These are phyloP conservation scores for Linum trigynum DNA, from an alignment of 345 rosid genomes.

Conservation along the genomic window DNA sequence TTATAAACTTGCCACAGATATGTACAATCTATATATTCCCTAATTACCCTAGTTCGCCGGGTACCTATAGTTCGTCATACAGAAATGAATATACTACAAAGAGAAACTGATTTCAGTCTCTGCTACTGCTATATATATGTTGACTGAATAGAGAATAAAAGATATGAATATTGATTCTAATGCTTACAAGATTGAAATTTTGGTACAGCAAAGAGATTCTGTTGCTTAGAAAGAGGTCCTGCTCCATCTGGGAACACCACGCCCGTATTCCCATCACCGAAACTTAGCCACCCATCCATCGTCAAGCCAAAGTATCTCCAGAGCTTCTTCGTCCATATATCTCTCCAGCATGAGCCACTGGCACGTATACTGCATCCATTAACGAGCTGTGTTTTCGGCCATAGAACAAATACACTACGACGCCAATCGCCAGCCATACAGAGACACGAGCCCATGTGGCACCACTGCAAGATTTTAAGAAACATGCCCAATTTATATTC, in stretches of 20 bases:
- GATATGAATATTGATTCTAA: background rate
- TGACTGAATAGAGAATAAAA: too few species aligned
- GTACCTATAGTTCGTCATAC: too few species aligned
- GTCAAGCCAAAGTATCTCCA: slow-evolving; percentile 22
- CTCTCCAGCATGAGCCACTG: slow-evolving; percentile 50
- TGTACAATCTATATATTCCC: too few species aligned
- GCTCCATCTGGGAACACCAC: background rate
- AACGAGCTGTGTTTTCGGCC: slow-evolving; percentile 65
- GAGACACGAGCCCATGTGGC: slow-evolving; percentile 81
- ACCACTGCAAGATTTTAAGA: slow-evolving; percentile 22
- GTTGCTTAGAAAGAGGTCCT: background rate
- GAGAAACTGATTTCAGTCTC: too few species aligned
- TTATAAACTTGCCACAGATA: too few species aligned
- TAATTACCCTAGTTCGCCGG: too few species aligned
- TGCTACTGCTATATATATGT: too few species aligned
- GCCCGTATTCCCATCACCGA: too few species aligned
- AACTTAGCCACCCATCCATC: background rate
- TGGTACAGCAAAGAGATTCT: background rate
- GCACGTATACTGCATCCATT: slow-evolving; percentile 55
- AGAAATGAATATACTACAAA: too few species aligned
- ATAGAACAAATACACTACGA: slow-evolving; percentile 50
- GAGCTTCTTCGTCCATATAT: slow-evolving; percentile 34
- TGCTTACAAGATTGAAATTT: background rate
- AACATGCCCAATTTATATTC: background rate
- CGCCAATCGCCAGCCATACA: slow-evolving; percentile 59